Evolutionary conservation across 208 protist species (phyloP).

Genomic region (Trichomonas vaginalis): DNA sequence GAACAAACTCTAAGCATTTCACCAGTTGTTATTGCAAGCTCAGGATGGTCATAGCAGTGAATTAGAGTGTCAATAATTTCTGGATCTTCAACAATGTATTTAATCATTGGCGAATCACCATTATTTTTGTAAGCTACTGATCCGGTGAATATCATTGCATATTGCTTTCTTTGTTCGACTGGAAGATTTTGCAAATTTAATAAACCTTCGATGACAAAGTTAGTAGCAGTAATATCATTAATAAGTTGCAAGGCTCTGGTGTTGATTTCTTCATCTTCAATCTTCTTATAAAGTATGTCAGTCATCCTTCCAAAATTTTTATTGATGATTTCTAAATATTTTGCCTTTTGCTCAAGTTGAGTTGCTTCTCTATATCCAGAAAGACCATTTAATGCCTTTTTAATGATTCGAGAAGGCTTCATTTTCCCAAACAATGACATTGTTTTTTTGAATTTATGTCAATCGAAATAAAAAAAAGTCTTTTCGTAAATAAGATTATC

Average conservation of each 20-base stretch:
- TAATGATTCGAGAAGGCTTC: not conserved
- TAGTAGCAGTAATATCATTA: not conserved
- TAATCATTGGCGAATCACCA: not conserved
- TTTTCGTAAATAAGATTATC: too few species aligned
- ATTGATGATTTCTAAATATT: not conserved
- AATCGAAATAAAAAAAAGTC: too few species aligned
- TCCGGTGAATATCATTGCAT: not conserved
- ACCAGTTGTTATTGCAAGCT: not conserved
- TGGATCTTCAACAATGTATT: not conserved
- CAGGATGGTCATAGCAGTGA: not conserved
- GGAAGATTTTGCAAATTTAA: not conserved
- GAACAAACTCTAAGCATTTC: not conserved
- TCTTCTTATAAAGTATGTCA: not conserved
- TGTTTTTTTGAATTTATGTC: too few species aligned
- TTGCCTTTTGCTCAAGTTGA: not conserved
- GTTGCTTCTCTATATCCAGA: not conserved
- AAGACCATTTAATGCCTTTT: not conserved
- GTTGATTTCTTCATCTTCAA: not conserved
- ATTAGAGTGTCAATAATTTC: not conserved
- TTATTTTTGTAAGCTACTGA: not conserved
- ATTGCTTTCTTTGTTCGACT: not conserved
- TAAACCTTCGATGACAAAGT: not conserved
- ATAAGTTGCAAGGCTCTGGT: not conserved
- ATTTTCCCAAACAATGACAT: not conserved
- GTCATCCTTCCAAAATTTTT: not conserved